Conservation (phyloP, 1,284 basidiomycete genomes). For the Paramarasmius palmivorus region DNA sequence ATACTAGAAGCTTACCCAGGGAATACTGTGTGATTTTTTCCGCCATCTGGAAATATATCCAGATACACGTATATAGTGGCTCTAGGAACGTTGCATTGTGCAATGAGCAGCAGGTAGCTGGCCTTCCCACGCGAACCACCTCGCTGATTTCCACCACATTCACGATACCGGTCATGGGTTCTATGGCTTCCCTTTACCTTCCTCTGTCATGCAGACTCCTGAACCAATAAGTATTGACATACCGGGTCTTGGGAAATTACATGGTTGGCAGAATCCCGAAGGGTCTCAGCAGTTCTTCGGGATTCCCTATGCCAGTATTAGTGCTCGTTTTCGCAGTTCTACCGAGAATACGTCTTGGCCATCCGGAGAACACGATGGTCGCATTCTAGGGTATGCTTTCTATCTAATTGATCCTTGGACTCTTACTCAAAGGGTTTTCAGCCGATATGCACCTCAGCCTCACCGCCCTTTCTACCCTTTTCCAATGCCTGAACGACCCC, state of each 20-base stretch:
- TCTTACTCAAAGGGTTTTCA: not conserved
- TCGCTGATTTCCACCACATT: too few species aligned
- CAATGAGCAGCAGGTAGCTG: too few species aligned
- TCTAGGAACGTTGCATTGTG: too few species aligned
- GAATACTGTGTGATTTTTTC: too few species aligned
- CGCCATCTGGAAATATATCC: too few species aligned
- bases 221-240: not conserved
- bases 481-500: slow-evolving; percentile 3
- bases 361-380: not conserved
- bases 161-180: too few species aligned
- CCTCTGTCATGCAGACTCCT: not conserved
- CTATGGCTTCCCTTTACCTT: too few species aligned
- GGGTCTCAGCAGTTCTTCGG: slow-evolving; percentile 2
- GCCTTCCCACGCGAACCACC: too few species aligned
- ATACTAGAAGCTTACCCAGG: too few species aligned
- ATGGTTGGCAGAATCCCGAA: not conserved
- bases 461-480: slow-evolving; percentile 3
- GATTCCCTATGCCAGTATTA: not conserved
- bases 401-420: not conserved
- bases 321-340: not conserved
- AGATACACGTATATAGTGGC: too few species aligned
- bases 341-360: not conserved
- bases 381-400: not conserved
- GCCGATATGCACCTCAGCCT: slow-evolving; percentile 1
- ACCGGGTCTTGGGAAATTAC: not conserved